phyloP scores from a whole-genome alignment of 768 basidiomycete genomes.

The Psilocybe cubensis region DNA sequence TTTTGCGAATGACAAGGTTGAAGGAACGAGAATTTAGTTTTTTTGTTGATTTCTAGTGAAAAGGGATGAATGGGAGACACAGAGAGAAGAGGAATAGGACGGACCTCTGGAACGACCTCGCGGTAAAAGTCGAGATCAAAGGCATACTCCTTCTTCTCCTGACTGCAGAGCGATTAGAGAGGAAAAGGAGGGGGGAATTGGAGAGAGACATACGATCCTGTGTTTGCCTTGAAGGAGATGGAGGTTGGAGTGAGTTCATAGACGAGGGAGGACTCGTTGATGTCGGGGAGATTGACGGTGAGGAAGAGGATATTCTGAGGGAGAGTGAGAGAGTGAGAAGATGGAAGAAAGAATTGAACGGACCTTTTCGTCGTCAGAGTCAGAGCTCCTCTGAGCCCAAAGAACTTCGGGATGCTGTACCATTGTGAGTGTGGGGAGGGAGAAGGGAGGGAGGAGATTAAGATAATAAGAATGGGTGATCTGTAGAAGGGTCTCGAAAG shows the following conservation, averaged over 20 bases:
- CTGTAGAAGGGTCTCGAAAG: slow-evolving; percentile 49
- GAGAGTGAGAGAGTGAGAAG: slow-evolving; percentile 21
- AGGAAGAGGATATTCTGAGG: slow-evolving; percentile 85
- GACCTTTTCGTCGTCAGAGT: slow-evolving; percentile 68
- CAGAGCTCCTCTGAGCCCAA: slow-evolving; percentile 93
- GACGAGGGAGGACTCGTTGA: slow-evolving; percentile 58
- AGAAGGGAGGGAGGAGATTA: slow-evolving; percentile 18
- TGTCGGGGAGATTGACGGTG: slow-evolving; percentile 83
- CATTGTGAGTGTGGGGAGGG: slow-evolving; percentile 34
- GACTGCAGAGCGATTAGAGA: slow-evolving; percentile 23
- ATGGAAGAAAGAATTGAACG: slow-evolving; percentile 13
- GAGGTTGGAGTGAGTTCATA: slow-evolving; percentile 60
- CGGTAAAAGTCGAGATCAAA: slow-evolving; percentile 79
- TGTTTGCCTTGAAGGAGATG: slow-evolving; percentile 67
- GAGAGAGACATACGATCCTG: slow-evolving; percentile 56
- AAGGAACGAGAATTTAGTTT: slow-evolving; percentile 71
- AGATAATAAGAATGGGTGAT: slow-evolving; percentile 22
- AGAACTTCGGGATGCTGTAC: slow-evolving; percentile 82
- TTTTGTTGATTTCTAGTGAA: slow-evolving; percentile 57
- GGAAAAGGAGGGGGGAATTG: background rate
- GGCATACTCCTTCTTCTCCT: slow-evolving; percentile 68
- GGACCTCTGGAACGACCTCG: slow-evolving; percentile 78
- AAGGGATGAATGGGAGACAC: slow-evolving; percentile 2
- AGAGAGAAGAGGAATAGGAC: slow-evolving; percentile 8
- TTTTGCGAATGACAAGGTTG: slow-evolving; percentile 76